phyloP scores from a whole-genome alignment of 176 grass and related monocot genomes.

The Thinopyrum elongatum region DNA sequence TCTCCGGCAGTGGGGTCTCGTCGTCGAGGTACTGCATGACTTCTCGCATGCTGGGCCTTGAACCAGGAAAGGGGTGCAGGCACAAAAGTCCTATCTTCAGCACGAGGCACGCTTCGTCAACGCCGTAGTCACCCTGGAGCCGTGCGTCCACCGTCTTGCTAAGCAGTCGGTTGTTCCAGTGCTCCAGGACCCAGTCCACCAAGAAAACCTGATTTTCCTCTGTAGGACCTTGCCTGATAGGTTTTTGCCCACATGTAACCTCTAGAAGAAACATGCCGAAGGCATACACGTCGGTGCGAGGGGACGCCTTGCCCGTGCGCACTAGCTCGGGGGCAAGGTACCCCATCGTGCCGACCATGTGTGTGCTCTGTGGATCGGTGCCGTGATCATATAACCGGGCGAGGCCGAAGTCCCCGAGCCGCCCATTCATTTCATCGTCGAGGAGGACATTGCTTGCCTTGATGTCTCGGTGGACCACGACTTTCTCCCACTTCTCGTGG shows the following conservation, averaged over 20 bases:
- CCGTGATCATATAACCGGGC: not conserved
- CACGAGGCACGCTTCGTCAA: not conserved
- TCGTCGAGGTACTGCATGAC: not conserved
- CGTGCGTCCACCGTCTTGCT: not conserved
- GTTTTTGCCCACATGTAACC: not conserved
- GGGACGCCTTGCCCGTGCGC: not conserved
- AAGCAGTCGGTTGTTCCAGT: not conserved
- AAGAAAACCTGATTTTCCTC: not conserved
- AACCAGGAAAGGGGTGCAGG: not conserved
- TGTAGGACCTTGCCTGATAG: not conserved
- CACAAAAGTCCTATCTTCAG: not conserved
- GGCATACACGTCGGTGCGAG: not conserved
- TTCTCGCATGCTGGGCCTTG: not conserved
- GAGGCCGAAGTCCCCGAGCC: not conserved
- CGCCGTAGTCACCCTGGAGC: not conserved
- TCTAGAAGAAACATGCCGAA: constrained; percentile 11
- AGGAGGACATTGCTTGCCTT: not conserved
- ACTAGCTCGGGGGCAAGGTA: constrained; percentile 9
- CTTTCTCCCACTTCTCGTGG: constrained; percentile 31
- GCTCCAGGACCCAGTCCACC: not conserved
- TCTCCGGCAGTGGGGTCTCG: not conserved
- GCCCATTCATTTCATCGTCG: not conserved
- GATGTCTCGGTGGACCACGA: constrained; percentile 33
- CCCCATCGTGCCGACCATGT: not conserved
- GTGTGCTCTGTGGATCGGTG: not conserved